A percentile compares a stretch with the other conserved stretches of the same genome.
phyloP scores from a whole-genome alignment of 495 filamentous ascomycete genomes.

The Aspergillus egyptiacus region DNA sequence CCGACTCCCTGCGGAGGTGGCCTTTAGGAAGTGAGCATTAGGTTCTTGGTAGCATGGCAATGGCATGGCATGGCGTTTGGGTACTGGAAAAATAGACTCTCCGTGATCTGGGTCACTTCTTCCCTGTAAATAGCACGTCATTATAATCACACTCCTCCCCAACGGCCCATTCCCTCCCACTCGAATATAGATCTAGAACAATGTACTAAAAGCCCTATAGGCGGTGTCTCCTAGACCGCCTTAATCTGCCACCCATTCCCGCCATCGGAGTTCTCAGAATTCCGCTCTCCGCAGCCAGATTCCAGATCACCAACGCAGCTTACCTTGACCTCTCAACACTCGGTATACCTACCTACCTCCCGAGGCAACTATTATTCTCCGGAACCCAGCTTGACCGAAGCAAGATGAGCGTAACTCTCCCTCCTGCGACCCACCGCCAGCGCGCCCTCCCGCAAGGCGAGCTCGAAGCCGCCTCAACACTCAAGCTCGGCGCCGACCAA shows the following conservation, averaged over 20 bases:
- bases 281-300: slow-evolving; percentile 9
- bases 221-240: slow-evolving; percentile 14
- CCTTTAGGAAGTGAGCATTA: slow-evolving; percentile 45
- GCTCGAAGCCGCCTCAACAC: slow-evolving; percentile 76
- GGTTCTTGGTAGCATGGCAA: slow-evolving; percentile 14
- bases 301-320: too few species aligned
- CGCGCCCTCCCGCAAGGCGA: slow-evolving; percentile 70
- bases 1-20: slow-evolving; percentile 72
- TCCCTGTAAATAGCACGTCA: too few species aligned
- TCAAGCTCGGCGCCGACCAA: slow-evolving; percentile 88
- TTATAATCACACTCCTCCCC: too few species aligned
- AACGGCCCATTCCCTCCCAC: too few species aligned
- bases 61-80: slow-evolving; percentile 20
- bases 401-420: slow-evolving; percentile 17
- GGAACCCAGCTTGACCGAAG: neutral
- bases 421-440: slow-evolving; percentile 59
- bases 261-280: too few species aligned
- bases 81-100: too few species aligned
- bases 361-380: too few species aligned
- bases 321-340: too few species aligned
- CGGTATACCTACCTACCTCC: too few species aligned
- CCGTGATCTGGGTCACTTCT: too few species aligned
- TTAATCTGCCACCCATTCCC: slow-evolving; percentile 11
- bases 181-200: too few species aligned
- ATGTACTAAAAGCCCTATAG: too few species aligned